Evolutionary conservation across 129 eudicot species (phyloP), one percentile per base, ranked within the genome.

Genomic region (Arctium minus): DNA sequence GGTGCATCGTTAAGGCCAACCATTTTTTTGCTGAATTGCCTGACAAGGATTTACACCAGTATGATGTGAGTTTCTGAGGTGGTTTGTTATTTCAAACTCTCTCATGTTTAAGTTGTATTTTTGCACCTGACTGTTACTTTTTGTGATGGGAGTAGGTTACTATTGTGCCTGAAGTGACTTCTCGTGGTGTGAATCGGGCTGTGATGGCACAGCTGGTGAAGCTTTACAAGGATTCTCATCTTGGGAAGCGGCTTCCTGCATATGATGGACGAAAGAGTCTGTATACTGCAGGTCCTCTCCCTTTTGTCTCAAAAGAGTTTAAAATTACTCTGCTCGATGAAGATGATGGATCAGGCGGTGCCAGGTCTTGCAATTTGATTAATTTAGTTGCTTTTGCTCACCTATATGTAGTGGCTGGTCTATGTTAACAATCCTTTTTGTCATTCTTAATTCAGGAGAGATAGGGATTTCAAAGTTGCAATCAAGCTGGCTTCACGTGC

Each of bases 271-370:
- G 97, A 84, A 94, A 89, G 87, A 92, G 91, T 88, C 88, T 94
- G 15, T 94, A 94, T 82, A 94, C 98, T 2, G 98, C 98, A 64
- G 98, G 98, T 15, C 93, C 90, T 85, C 97, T 94, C 77, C 98
- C 98, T 44, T 94, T 94, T 88, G 77, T 83, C 3, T 87, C 92
- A 82, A 94, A 89, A 78, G 98, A 94, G 83, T 94, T 94, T 53
- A 85, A 82, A 22, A 84, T 94, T 70, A 85, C 89, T 64, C 91
- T 92, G 70, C 77, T 89, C 2, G 95, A 92, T 86, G 91, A 92
- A 77, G 95, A 92, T 36, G 97, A 92, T 67, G 94, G 87, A 60
- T 29, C 87, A 80, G 89, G 88, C 79, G 84, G 89, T 68, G 90
- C 98, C 69, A 94, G 87, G 98, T 93, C 36, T 40, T 74, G 46